Evolutionary conservation across 768 basidiomycete genomes (phyloP).

Genomic region (Kockovaella imperatae): DNA sequence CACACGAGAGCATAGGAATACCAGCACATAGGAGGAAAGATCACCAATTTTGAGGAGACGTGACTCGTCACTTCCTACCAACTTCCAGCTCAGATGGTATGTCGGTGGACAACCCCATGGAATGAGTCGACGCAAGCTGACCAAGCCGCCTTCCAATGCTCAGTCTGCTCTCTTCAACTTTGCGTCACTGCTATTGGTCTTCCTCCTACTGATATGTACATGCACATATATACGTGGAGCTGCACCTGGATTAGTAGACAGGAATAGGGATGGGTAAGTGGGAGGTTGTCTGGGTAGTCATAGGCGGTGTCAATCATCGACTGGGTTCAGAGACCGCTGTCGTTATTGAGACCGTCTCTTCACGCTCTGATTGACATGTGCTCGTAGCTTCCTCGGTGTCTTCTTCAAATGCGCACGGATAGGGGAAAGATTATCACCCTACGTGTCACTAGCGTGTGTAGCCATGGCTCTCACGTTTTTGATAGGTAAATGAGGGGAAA

Average conservation of each 20-base stretch:
- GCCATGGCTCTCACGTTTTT: conserved; percentile 75
- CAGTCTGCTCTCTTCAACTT: conserved; percentile 98
- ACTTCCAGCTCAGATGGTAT: no score
- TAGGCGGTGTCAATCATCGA: neutral
- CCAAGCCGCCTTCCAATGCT: no score
- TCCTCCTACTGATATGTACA: conserved; percentile 89
- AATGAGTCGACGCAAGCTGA: no score
- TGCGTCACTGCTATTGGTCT: conserved; percentile 84
- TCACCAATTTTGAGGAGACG: no score
- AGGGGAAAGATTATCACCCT: conserved; percentile 92
- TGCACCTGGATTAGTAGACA: conserved; percentile 79
- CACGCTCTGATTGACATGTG: neutral
- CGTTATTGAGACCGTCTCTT: neutral
- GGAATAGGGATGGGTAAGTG: conserved; percentile 87
- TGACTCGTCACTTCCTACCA: no score
- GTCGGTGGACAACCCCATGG: no score
- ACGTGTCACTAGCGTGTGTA: conserved; percentile 85
- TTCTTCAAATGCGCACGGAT: conserved; percentile 95
- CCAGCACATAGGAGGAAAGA: no score
- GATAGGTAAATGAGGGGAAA: conserved; percentile 14
- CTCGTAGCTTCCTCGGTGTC: conserved; percentile 69
- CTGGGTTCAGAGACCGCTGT: neutral
- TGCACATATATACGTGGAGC: conserved; percentile 91
- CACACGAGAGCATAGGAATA: no score
- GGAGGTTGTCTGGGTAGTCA: neutral